phyloP scores from a whole-genome alignment of 2,329 filamentous ascomycete species.

The Thielaviopsis musarum region DNA sequence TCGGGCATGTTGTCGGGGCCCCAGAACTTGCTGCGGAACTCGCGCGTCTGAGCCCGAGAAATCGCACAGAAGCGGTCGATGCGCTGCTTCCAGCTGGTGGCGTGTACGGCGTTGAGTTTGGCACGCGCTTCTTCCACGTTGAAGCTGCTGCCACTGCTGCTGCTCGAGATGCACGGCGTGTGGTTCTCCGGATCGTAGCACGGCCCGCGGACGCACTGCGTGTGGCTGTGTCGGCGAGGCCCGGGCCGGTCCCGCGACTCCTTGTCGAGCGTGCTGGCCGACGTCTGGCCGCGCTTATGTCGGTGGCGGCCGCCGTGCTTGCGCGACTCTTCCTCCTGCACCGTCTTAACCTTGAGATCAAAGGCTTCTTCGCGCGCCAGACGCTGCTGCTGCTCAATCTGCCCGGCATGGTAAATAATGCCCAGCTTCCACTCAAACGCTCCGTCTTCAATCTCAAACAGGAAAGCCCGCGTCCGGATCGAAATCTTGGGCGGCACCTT shows the following conservation, averaged over 20 bases:
- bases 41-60: constrained; percentile 58
- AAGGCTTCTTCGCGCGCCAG: constrained; percentile 84
- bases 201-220: constrained; percentile 36
- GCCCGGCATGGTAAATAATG: constrained; percentile 78
- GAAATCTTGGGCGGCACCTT: constrained; percentile 79
- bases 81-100: constrained; percentile 79
- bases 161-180: constrained; percentile 19
- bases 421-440: constrained; percentile 96
- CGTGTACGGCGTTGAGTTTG: constrained; percentile 62
- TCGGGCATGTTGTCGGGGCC: constrained; percentile 67
- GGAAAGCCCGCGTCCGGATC: constrained; percentile 59
- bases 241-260: constrained; percentile 26
- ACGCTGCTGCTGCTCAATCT: constrained; percentile 78
- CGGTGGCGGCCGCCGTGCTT: constrained; percentile 33
- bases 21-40: constrained; percentile 66
- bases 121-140: constrained; percentile 60
- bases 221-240: constrained; percentile 17
- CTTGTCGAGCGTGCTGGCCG: not conserved
- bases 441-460: constrained; percentile 90
- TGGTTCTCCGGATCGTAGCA: constrained; percentile 70
- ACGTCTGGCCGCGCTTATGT: constrained; percentile 20
- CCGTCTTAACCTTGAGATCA: constrained; percentile 67
- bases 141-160: constrained; percentile 10
- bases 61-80: constrained; percentile 62
- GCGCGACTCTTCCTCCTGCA: constrained; percentile 52